Base-by-base conservation (phyloP, 441 rosid genomes). In the Adansonia madagascariensis region DNA sequence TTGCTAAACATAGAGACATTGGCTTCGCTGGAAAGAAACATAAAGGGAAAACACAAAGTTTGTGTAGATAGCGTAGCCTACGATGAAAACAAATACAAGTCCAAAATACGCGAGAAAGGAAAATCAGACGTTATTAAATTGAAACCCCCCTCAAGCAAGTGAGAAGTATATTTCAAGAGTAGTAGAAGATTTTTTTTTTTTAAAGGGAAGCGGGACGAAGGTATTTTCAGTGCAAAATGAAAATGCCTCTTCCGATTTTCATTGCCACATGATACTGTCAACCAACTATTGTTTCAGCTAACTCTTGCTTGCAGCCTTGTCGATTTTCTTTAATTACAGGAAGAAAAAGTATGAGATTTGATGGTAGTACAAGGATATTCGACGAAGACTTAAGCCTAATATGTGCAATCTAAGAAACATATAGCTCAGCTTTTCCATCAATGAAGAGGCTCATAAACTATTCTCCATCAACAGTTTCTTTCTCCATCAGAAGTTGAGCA, bases 391-490 rank as follows among this genome's bases (percentile, higher is more conserved):
- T 8, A 18, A 46, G 22, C 8, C 24, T 50, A 55, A 71, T 24
- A 47, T 15, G 46, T 71, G 53, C 17, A 73, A 59, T 43, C 63
- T 59, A 64, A 44, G 63, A 56, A 74, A 91, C 88, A 80, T 72
- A 90, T 0, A 89, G 84, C 85, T 94, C 94, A 55, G 95, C 96
- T 83, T 92, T 86, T 72, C 96, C 97, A 63, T 92, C 94, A 76
- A 94, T 91, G 84, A 92, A 94, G 74, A 91, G 92, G 80, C 97
- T 91, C 97, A 89, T 88, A 78, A 90, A 92, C 90, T 91, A 95
- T 85, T 94, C 96, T 27, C 98, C 94, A 55, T 92, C 96, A 5
- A 90, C 97, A 7, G 93, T 88, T 88, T 94, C 96, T 76, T 91
- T 91, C 85, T 92, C 95, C 15, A 90, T 86, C 24, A 92, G 86